phyloP scores from a whole-genome alignment of 345 rosid genomes.

The Brassica incana region DNA sequence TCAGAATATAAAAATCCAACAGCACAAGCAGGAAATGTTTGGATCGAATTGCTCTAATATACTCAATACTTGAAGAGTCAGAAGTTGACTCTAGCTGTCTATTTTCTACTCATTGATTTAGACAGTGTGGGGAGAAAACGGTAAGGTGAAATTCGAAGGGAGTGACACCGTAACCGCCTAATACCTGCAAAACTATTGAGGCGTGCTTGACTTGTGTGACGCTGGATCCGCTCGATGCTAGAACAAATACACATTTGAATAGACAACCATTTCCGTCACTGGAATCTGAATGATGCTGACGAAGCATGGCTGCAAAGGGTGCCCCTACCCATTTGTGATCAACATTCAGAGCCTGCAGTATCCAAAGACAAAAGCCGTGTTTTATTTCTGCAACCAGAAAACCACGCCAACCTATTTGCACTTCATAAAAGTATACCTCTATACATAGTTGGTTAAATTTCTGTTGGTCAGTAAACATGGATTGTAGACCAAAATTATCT shows the following conservation, averaged over 20 bases:
- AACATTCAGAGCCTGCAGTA: conserved; percentile 63
- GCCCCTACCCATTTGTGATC: conserved; percentile 81
- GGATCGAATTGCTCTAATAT: neutral
- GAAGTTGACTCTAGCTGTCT: conserved; percentile 10
- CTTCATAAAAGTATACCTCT: conserved; percentile 51
- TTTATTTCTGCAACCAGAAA: conserved; percentile 23
- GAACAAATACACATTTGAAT: conserved; percentile 55
- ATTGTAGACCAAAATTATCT: conserved; percentile 59
- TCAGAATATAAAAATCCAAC: conserved; percentile 17
- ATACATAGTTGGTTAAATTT: conserved; percentile 67
- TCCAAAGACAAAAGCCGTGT: conserved; percentile 13
- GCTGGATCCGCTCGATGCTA: conserved; percentile 59
- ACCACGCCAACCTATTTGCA: conserved; percentile 19
- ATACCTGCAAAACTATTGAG: conserved; percentile 83
- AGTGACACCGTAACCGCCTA: conserved; percentile 14
- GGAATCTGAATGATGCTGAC: conserved; percentile 57
- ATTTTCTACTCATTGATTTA: conserved; percentile 4
- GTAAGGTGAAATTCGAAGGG: conserved; percentile 7
- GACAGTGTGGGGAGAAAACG: conserved; percentile 10
- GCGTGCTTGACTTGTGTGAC: conserved; percentile 78
- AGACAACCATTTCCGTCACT: conserved; percentile 52
- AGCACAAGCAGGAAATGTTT: neutral
- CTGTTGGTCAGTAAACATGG: conserved; percentile 59
- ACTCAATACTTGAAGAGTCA: conserved; percentile 22
- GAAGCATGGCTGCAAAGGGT: conserved; percentile 89